Base-by-base conservation (phyloP, 129 eudicot species). In the Flaveria linearis region DNA sequence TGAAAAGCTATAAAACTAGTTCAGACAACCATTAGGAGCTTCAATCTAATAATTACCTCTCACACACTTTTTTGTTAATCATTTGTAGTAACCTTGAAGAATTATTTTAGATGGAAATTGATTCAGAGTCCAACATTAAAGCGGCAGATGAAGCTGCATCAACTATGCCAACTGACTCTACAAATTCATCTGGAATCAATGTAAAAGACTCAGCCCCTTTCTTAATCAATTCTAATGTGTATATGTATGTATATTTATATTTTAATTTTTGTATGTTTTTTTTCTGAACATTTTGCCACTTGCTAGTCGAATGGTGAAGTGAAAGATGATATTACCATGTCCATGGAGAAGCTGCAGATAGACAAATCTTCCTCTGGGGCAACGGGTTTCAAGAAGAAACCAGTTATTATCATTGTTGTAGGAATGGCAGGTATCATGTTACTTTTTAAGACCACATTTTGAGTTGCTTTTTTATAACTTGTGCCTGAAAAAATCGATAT, bases 341-440 rank as follows among this genome's bases (percentile, higher is more conserved):
- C 97, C n/a, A 86, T 95, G 90, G 92, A 78, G 80, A 85, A 91
- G 61, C 75, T 94, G 65, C 83, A 86, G 52, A 84, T 94, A 30
- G 89, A 81, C 25, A 91, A 86, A 33, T 66, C 96, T 8, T 18
- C 75, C 23, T 76, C 85, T 57, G 65, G 78, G 68, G 75, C 90
- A 7, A 63, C 76, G 16, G 22, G 45, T 69, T 95, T 91, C 47
- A 95, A 95, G 89, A 87, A 53, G 66, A 95, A 95, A 62, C 99
- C 99, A 0, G 92, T 95, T 46, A 85, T 95, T 33, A 82, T 95
- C 53, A 89, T 95, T 65, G 92, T 95, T 67, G 96, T 95, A 22
- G 99, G 99, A 73, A 95, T 95, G 99, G 99, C 96, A 86, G 99
- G 99, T 94, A 87, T 63, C 2, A 16, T n/a, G n/a, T 68, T 41